Base-by-base conservation (phyloP, 768 basidiomycete genomes). In the Leucocoprinus birnbaumii region DNA sequence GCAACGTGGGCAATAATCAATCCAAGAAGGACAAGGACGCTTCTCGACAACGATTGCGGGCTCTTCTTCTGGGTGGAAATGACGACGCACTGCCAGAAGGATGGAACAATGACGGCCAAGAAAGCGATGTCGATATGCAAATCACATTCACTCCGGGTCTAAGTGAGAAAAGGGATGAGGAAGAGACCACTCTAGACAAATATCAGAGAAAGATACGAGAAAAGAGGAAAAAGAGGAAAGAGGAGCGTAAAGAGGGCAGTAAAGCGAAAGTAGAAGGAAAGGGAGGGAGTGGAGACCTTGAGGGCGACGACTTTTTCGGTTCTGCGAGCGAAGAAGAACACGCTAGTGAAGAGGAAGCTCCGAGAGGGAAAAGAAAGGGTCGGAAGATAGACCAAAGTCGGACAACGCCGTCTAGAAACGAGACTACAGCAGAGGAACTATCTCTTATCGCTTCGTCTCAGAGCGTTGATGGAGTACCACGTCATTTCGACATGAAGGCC, bases 121-220 rank as follows among this genome's bases (percentile, higher is more conserved):
- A 66, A 18, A 75, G 70, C 42, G 84, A 87, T 61, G 79, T 86
- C 8, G 92, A 94, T 55, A 90, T 99, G 90, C 88, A 98, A 72
- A 89, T 99, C 64, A 98, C 96, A 0, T 98, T 99, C 68, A 86
- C 82, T 14, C 92, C 97, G 2, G 96, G 87, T 3, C 73, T 98
- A 37, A 85, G 77, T 55, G 81, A 76, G 58, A 79, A 76, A 60
- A 74, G 67, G 18, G 75, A 74, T 14, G 77, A 78, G 49, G 82
- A 91, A n/a, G 87, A 96, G 73, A 98, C 90, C 3, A 91, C 93
- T 1, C 70, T 98, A 31, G 93, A 95, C 65, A 85, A 73, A 63
- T 99, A 99, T 69, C 87, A 91, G 68, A 75, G 89, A 59, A 94
- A 94, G 72, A 84, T 89, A 80, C 87, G 80, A 69, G 94, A 98